A percentile compares a stretch with the other conserved stretches of the same genome.
These are phyloP conservation scores for Podaxis rugospora DNA, from an alignment of 768 basidiomycete genomes.

Conservation along the genomic window DNA sequence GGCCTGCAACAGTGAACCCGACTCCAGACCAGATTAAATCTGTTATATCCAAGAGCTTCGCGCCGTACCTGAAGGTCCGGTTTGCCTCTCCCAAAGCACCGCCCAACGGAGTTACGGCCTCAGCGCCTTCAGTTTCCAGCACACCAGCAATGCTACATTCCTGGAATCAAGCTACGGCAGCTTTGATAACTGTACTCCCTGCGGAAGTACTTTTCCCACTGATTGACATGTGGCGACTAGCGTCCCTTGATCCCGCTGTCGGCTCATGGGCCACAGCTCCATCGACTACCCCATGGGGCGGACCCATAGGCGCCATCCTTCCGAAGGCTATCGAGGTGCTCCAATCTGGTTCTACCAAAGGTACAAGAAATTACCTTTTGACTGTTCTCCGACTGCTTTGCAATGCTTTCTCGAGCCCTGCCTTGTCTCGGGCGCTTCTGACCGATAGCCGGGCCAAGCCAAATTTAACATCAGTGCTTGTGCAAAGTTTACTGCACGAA, in stretches of 20 bases:
- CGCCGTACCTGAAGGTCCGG: slow-evolving; percentile 63
- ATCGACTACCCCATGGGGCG: slow-evolving; percentile 17
- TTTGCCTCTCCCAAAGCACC: slow-evolving; percentile 30
- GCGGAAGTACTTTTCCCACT: slow-evolving; percentile 69
- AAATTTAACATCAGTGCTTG: slow-evolving; percentile 48
- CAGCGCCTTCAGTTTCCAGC: slow-evolving; percentile 22
- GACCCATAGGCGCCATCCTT: slow-evolving; percentile 44
- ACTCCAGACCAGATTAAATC: slow-evolving; percentile 41
- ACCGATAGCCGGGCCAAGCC: slow-evolving; percentile 22
- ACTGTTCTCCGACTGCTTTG: slow-evolving; percentile 64
- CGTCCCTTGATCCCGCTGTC: slow-evolving; percentile 59
- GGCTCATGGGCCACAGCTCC: slow-evolving; percentile 43
- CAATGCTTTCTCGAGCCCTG: slow-evolving; percentile 56
- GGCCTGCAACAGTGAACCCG: slow-evolving; percentile 25
- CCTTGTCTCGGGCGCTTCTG: slow-evolving; percentile 39
- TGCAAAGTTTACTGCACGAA: slow-evolving; percentile 63
- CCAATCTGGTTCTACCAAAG: slow-evolving; percentile 23
- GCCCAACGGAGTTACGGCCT: slow-evolving; percentile 12
- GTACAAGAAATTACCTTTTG: slow-evolving; percentile 54
- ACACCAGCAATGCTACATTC: slow-evolving; percentile 33
- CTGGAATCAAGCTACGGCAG: slow-evolving; percentile 45
- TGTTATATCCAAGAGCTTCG: slow-evolving; percentile 41
- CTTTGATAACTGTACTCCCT: slow-evolving; percentile 42
- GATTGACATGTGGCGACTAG: slow-evolving; percentile 79
- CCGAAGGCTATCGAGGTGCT: slow-evolving; percentile 34